Evolutionary conservation across 2,329 filamentous ascomycete genomes (phyloP).

Genomic region (Aureobasidium sp.): DNA sequence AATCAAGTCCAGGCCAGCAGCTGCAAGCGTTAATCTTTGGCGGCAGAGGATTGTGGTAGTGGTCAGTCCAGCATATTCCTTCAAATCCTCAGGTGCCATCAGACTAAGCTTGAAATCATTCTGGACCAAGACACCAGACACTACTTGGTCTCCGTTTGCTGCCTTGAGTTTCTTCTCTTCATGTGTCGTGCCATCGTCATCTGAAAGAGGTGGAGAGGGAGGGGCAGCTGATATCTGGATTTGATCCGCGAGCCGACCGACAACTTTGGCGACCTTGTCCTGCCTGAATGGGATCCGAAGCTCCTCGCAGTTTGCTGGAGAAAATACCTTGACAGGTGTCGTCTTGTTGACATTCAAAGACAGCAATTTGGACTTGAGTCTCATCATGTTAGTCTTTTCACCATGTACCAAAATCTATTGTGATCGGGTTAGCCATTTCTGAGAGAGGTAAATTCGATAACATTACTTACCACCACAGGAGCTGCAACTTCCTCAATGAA

Average conservation of each 20-base stretch:
- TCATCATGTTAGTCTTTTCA: conserved; percentile 97
- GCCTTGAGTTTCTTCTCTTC: conserved; percentile 25
- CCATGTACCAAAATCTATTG: conserved; percentile 86
- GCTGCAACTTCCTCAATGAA: conserved; percentile 94
- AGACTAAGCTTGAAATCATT: conserved; percentile 96
- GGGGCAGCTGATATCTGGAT: conserved; percentile 57
- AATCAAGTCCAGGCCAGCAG: conserved; percentile 84
- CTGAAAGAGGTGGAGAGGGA: conserved; percentile 34
- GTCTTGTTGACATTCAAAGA: conserved; percentile 81
- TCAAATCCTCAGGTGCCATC: conserved; percentile 92
- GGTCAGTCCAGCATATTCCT: conserved; percentile 93
- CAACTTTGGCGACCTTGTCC: conserved; percentile 92
- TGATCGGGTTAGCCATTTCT: background rate
- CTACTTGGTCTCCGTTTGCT: conserved; percentile 54
- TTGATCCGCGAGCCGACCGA: conserved; percentile 75
- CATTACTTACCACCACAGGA: conserved; percentile 76
- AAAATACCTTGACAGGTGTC: conserved; percentile 83
- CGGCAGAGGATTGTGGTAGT: conserved; percentile 92
- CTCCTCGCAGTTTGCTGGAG: conserved; percentile 90
- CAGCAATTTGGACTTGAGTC: conserved; percentile 86
- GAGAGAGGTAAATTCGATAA: background rate
- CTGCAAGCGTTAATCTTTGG: conserved; percentile 79
- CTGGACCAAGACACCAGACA: conserved; percentile 88
- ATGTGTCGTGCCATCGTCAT: conserved; percentile 33
- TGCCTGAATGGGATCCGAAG: conserved; percentile 90